Conservation (phyloP, 495 filamentous ascomycete species). For the Penicillium riverlandense region DNA sequence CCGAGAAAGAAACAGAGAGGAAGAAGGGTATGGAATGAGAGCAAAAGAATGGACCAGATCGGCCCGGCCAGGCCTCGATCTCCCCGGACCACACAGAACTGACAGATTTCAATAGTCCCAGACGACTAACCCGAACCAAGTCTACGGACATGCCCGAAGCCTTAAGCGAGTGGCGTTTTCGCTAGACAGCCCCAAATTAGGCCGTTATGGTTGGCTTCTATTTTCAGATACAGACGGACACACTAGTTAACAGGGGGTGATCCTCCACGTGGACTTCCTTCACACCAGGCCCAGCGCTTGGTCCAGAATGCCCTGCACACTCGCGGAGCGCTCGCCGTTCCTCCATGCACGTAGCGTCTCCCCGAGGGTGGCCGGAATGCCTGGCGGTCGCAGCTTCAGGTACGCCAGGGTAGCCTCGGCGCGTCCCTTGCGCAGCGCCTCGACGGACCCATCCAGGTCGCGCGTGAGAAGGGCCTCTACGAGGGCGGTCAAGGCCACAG, state of each 20-base stretch:
- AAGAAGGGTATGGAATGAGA: constrained; percentile 4
- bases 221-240: background rate
- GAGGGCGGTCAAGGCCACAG: constrained; percentile 21
- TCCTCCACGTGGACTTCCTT: background rate
- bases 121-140: too few relatives aligned
- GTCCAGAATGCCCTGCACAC: constrained; percentile 31
- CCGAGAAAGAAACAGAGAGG: constrained; percentile 1
- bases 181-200: constrained; percentile 5
- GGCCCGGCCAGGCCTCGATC: constrained; percentile 12
- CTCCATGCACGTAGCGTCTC: constrained; percentile 25
- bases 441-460: constrained; percentile 32
- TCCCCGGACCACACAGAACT: too few relatives aligned
- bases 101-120: too few relatives aligned
- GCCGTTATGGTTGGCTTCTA: background rate
- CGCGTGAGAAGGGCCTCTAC: constrained; percentile 19
- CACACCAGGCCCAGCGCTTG: constrained; percentile 20
- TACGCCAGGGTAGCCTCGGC: constrained; percentile 32
- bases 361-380: constrained; percentile 15
- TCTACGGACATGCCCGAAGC: constrained; percentile 21
- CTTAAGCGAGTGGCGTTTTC: constrained; percentile 25
- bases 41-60: constrained; percentile 7
- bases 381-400: constrained; percentile 24
- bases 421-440: constrained; percentile 33
- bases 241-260: too few relatives aligned
- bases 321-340: constrained; percentile 26